Evolutionary conservation across 768 basidiomycete species (phyloP).

Genomic region (Leccinellum rugosiceps): DNA sequence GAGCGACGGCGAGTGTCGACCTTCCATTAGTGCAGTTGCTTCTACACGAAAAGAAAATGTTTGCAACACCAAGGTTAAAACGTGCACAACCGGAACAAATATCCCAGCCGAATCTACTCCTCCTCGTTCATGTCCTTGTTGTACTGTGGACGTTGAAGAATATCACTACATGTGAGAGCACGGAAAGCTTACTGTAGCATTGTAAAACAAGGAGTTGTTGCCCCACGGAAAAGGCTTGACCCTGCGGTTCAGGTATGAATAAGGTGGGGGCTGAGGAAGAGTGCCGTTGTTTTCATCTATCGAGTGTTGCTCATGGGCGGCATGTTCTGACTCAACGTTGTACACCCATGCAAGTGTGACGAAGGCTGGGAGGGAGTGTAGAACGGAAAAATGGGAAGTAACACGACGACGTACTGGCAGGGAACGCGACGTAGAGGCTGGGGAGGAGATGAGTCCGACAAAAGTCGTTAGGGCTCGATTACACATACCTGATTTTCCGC

Average conservation of each 20-base stretch:
- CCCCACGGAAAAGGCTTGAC: slow-evolving; percentile 87
- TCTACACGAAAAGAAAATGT: not conserved
- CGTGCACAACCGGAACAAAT: not conserved
- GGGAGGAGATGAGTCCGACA: slow-evolving; percentile 4
- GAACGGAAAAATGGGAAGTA: slow-evolving; percentile 6
- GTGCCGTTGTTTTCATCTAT: slow-evolving; percentile 70
- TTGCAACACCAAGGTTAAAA: not conserved
- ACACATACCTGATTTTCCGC: slow-evolving; percentile 78
- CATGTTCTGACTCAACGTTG: slow-evolving; percentile 60
- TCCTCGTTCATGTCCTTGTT: slow-evolving; percentile 60
- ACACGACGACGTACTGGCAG: slow-evolving; percentile 60
- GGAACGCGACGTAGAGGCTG: slow-evolving; percentile 74
- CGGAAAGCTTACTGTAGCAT: slow-evolving; percentile 53
- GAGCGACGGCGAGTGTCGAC: not conserved
- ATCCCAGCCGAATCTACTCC: slow-evolving; percentile 11
- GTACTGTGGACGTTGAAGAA: slow-evolving; percentile 35
- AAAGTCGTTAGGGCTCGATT: not conserved
- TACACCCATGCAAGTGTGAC: slow-evolving; percentile 43
- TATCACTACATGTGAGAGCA: not conserved
- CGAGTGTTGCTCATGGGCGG: slow-evolving; percentile 66
- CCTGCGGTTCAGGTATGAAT: slow-evolving; percentile 74
- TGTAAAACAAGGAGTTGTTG: slow-evolving; percentile 78
- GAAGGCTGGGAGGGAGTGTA: slow-evolving; percentile 15
- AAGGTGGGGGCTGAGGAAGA: slow-evolving; percentile 68
- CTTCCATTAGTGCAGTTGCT: not conserved